Evolutionary conservation across 352 stramenopile genomes (phyloP).

Genomic region (Pilasporangium apinafurcum): DNA sequence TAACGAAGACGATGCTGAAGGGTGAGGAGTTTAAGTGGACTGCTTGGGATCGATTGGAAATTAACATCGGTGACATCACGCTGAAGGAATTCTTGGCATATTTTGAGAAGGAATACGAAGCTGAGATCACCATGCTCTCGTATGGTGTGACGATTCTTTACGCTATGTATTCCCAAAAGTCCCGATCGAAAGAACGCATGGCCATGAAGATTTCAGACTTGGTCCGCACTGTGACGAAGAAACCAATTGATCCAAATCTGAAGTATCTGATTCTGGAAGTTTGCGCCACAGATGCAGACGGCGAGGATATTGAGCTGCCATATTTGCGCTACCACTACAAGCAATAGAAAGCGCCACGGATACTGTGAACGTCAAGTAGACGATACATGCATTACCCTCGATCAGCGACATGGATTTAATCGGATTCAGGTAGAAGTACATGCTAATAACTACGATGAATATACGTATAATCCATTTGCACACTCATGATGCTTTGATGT

Average conservation of each 20-base stretch:
- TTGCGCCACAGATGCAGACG: constrained; percentile 94
- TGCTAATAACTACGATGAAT: no score
- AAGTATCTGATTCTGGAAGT: constrained; percentile 97
- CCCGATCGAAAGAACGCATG: constrained; percentile 91
- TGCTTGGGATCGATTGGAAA: constrained; percentile 96
- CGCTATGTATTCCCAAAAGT: constrained; percentile 86
- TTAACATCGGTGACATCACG: constrained; percentile 95
- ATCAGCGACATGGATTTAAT: no score
- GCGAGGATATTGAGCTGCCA: constrained; percentile 94
- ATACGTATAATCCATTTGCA: no score
- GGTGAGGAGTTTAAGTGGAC: constrained; percentile 97
- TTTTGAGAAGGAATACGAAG: constrained; percentile 95
- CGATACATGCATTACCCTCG: no score
- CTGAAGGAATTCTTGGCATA: constrained; percentile 94
- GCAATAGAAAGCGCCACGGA: constrained; percentile 21
- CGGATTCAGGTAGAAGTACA: no score
- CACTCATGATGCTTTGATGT: no score
- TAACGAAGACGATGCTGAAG: constrained; percentile 90
- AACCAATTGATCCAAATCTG: constrained; percentile 90
- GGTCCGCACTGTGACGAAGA: constrained; percentile 95
- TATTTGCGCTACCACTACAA: constrained; percentile 91
- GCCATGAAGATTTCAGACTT: constrained; percentile 96
- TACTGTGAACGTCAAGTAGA: no score
- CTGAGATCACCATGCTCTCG: constrained; percentile 98
- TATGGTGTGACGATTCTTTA: constrained; percentile 92